These are phyloP conservation scores for Populus euphratica DNA, from an alignment of 345 rosid genomes.

Conservation along the genomic window DNA sequence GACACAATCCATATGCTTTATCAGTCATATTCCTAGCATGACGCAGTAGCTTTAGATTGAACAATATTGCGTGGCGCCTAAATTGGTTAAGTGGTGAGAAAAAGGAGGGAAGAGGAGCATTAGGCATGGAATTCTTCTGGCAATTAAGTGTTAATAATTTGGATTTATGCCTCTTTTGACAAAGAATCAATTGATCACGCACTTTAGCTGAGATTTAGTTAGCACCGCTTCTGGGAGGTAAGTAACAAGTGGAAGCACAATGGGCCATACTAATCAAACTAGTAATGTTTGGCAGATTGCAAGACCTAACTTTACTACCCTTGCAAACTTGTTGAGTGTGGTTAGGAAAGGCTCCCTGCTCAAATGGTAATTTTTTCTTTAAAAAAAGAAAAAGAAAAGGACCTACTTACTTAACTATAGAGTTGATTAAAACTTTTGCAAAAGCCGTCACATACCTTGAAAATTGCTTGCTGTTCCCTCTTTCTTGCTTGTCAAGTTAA, in stretches of 20 bases:
- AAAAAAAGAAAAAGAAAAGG: not conserved
- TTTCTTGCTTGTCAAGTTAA: not conserved
- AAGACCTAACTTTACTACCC: slow-evolving; percentile 1
- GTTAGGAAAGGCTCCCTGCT: not conserved
- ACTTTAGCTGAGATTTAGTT: not conserved
- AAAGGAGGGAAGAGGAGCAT: not conserved
- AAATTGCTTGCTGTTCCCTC: not conserved
- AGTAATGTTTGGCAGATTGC: not conserved
- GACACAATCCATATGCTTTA: not conserved
- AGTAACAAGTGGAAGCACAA: not conserved
- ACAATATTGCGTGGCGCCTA: not conserved
- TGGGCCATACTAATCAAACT: slow-evolving; percentile 1
- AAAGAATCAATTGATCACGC: slow-evolving; percentile 2
- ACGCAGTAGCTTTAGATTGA: slow-evolving; percentile 3
- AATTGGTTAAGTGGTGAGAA: not conserved
- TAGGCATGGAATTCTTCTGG: not conserved
- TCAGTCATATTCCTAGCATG: not conserved
- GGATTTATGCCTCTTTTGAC: slow-evolving; percentile 11
- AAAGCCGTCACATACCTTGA: not conserved
- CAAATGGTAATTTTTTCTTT: not conserved
- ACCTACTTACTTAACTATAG: not conserved
- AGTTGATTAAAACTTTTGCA: not conserved
- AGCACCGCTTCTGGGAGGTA: not conserved
- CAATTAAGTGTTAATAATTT: not conserved
- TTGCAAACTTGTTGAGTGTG: not conserved